Base-by-base conservation (phyloP, 2,329 filamentous ascomycete genomes). In the Alternaria incomplexa region DNA sequence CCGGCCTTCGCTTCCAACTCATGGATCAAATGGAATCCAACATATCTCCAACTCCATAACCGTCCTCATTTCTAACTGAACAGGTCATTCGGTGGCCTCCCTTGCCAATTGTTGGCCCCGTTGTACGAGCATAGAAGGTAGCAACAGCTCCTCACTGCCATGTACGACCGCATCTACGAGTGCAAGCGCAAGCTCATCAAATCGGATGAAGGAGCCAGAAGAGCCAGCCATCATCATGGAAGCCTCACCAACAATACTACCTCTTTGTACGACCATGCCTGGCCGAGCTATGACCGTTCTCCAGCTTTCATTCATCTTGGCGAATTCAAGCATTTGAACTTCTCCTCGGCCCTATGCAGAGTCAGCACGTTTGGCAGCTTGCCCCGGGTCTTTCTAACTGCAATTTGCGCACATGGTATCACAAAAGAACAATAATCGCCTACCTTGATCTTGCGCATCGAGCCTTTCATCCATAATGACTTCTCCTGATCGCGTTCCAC, bases 171-270 rank as follows among this genome's bases (percentile, higher is more conserved):
- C 59, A 52, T 67, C 56, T 15, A 67, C 53, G 46, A 66, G 50
- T 26, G 68, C 66, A 36, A 70, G 52, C 13, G 62, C 62, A 36
- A 71, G 62, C 56, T 71, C 63, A 56, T 71, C 69, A 54, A 69
- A 66, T 53, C 51, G 61, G 36, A 72, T 68, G 22, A 64, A 61
- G 47, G 60, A 66, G 15, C 64, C 65, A 12, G 63, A 68, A 15
- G 62, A 54, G 44, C 61, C 63, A 23, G 64, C 45, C 22, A 73
- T 30, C 58, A 65, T 50, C 26, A 59, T 64, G 3, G 56, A 62
- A 17, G 56, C 46, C 30, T 64, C 60, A 22, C 65, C 65, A 44
- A 53, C 28, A 22, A 57, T 50, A n/a, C 45, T 64, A 9, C 59
- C 61, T 22, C 57, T 36, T 48, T 66, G 55, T 12, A 67, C 56